A percentile compares a stretch with the other conserved stretches of the same genome.
Conservation (phyloP, 2,329 filamentous ascomycete species). For the Arthrobotrys megalospora region DNA sequence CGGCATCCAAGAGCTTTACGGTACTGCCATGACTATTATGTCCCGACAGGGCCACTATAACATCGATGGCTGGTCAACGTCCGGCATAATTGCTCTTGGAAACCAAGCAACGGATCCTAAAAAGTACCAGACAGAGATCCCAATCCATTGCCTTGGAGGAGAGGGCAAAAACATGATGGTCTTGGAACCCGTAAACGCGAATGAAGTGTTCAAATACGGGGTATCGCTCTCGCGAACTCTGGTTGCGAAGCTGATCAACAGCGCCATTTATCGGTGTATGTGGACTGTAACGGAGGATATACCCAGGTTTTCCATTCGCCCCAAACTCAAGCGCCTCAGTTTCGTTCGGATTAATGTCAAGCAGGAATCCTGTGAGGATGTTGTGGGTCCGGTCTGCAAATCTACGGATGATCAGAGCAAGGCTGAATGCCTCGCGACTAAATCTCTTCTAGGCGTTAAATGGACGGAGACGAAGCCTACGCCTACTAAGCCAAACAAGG, state of each 20-base stretch:
- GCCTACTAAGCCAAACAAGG: not conserved
- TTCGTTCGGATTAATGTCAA: not conserved
- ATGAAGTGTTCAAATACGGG: conserved; percentile 29
- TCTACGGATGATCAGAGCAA: conserved; percentile 35
- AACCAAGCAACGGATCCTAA: conserved; percentile 11
- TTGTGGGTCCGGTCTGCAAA: conserved; percentile 20
- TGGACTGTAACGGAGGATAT: not conserved
- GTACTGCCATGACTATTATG: not conserved
- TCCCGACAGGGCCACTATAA: conserved; percentile 20
- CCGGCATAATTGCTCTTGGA: conserved; percentile 36
- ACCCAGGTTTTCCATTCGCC: not conserved
- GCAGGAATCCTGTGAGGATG: not conserved
- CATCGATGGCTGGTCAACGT: conserved; percentile 28
- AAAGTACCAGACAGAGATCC: conserved; percentile 15
- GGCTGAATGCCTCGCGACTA: conserved; percentile 34
- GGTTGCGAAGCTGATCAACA: not conserved
- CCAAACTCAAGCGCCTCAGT: conserved; percentile 6
- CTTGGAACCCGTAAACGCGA: not conserved
- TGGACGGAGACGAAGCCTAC: conserved; percentile 19
- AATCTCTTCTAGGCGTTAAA: conserved; percentile 29
- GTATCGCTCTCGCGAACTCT: conserved; percentile 1
- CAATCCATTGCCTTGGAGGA: conserved; percentile 29
- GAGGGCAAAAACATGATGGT: not conserved
- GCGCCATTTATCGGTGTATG: not conserved
- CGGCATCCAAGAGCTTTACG: conserved; percentile 18